Evolutionary conservation across 1,139 yeast species (phyloP), one percentile per base, ranked within the genome.

Genomic region (Insectozyma bohioensis): DNA sequence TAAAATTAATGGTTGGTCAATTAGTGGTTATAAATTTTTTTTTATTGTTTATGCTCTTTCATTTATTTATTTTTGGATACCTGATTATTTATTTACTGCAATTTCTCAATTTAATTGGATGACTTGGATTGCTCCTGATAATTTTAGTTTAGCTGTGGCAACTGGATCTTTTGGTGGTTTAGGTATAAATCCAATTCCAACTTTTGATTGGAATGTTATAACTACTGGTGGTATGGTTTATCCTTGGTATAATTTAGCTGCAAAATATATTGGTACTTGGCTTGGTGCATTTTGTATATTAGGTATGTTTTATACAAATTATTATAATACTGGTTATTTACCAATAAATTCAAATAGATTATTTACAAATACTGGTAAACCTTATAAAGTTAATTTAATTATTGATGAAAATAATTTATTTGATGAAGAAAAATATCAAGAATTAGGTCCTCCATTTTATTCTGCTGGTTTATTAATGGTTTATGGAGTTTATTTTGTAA

Each of bases 101-200:
- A 43, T 63, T 7, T 59, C 66, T 2, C 45, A 48, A 2, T 61
- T 63, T 41, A 61, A 61, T 39, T 63, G 69, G 68, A 52, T 63
- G 40, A 58, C 64, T 5, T 63, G 69, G 70, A 56, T 63, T 28
- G 42, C 43, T 5, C 68, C 68, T 19, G 38, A 47, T 16, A 58
- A 58, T 46, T 46, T 51, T 35, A 44, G 40, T 14, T 56, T 81
- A 34, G 82, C 80, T 6, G 61, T 62, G 10, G 59, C 80, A 20
- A 76, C 82, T 4, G 88, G 87, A 5, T 53, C 70, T 2, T 43
- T 51, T 12, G 43, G 51, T 24, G 85, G 85, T 14, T 50, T 78
- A 11, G 85, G 84, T 2, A 42, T 78, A 27, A 78, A 78, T 47
- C 85, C 85, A n/a, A 48, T 72, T 34, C 52, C 79, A 1, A 46